Evolutionary conservation across 2,329 filamentous ascomycete genomes (phyloP), one percentile per base, ranked within the genome.

Genomic region (Lecanosticta acicola): DNA sequence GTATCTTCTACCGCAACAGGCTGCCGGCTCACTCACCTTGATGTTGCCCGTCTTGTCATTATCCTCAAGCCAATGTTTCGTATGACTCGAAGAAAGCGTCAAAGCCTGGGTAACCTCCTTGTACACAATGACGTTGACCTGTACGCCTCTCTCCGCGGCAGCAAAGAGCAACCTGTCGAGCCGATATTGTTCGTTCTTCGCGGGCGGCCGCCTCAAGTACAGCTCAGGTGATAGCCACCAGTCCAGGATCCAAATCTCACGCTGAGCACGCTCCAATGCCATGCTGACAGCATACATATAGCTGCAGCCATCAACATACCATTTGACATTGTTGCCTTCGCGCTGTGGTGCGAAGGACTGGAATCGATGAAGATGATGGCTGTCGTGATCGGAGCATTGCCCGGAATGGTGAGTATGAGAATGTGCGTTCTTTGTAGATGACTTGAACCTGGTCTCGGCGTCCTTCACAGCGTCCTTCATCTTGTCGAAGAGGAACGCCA

Each of bases 161-260:
- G 83, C 83, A 58, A 85, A 77, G 39, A 95, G 78, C 81, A 94
- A 83, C 40, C 81, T 79, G 67, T 95, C 89, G 32, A 95, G 71
- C 4, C 89, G 82, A 64, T 94, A 95, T 57, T 84, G 75, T 65
- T 94, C 83, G 67, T 94, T 89, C 62, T 79, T 77, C 16, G 85
- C 80, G 7, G 88, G 88, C 2, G 90, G 89, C 18, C 89, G 79
- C 55, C 89, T 80, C 26, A 96, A 76, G 63, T 93, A 95, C 20
- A 96, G 72, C 68, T 95, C 90, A 1, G 90, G 88, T 45, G 83
- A 89, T 54, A 94, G 68, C 88, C 89, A 94, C 88, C 75, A 60
- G 32, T 62, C 61, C 35, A 94, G 71, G 54, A 94, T 94, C 77
- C 85, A 90, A 57, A 94, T 84, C 34, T 78, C 85, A 57, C 91